A percentile compares a stretch with the other conserved stretches of the same genome.
phyloP scores from a whole-genome alignment of 2,329 filamentous ascomycete species.

The Diaporthe velutina region DNA sequence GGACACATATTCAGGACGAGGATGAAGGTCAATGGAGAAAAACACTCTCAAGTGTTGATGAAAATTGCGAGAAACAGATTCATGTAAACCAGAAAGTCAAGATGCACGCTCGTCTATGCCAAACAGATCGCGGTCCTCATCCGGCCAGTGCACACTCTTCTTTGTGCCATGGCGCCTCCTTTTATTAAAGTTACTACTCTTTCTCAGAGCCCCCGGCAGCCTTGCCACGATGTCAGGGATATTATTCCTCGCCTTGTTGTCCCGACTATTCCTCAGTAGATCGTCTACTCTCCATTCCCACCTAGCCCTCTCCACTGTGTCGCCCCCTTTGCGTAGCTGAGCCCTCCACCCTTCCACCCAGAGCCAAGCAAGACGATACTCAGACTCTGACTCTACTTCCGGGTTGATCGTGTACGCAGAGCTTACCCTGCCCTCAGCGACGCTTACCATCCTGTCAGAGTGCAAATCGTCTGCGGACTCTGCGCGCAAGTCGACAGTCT shows the following conservation, averaged over 20 bases:
- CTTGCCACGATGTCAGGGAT: constrained; percentile 40
- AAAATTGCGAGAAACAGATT: too few species aligned
- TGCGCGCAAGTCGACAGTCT: constrained; percentile 14
- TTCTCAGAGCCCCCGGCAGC: constrained; percentile 38
- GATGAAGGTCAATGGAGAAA: neutral
- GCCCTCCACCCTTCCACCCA: constrained; percentile 55
- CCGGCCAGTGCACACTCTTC: constrained; percentile 35
- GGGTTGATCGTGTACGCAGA: constrained; percentile 34
- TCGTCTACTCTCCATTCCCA: constrained; percentile 49
- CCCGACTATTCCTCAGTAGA: constrained; percentile 3
- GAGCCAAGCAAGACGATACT: constrained; percentile 53
- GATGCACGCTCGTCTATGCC: constrained; percentile 13
- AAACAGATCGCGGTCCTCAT: neutral
- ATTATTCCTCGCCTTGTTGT: constrained; percentile 13
- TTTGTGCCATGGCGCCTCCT: neutral
- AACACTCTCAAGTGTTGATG: neutral
- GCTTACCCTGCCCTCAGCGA: constrained; percentile 25
- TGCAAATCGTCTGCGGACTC: constrained; percentile 38
- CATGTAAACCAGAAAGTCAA: neutral
- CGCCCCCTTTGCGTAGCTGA: constrained; percentile 48
- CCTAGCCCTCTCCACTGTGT: constrained; percentile 50
- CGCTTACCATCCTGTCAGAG: constrained; percentile 22
- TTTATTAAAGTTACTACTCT: constrained; percentile 1
- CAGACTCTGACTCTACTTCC: constrained; percentile 35
- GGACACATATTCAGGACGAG: too few species aligned